Base-by-base conservation (phyloP, 495 filamentous ascomycete genomes). In the Penicillium cinerascens region DNA sequence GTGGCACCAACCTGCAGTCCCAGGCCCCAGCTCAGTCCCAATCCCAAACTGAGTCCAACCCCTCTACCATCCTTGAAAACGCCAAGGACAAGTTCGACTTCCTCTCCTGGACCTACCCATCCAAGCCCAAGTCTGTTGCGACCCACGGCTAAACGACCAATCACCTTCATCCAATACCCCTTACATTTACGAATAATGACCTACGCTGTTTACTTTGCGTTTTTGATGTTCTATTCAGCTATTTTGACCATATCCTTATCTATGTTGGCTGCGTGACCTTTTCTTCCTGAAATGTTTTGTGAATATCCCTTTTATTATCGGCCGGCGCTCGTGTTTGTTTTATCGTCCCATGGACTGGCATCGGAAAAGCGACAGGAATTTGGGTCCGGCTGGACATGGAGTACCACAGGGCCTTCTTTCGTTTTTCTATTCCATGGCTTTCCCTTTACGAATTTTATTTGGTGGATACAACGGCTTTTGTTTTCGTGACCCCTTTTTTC, bases 51-150 rank as follows among this genome's bases (percentile, higher is more conserved):
- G 70, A 76, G 50, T 67, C 77, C 26, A 66, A 75, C 40, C 70
- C 66, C 3, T 78, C 79, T 10, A 33, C 29, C 4, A 74, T 81
- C 0, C 60, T 77, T 41, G 84, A 87, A 55, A 76, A 64, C 33
- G 70, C 67, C 38, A 77, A 74, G 56, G 78, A 83, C 49, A 81
- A 79, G 42, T 81, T 82, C 47, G 80, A 82, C 54, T 76, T 83
- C 51, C 71, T 81, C 41, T 70, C 75, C 36, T 82, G 80, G 79
- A 73, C 79, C 36, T 68, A 78, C 54, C 69, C 66, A 17, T 75
- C 77, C 20, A 81, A 77, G 56, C 59, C 68, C 6, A 79, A 78
- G 61, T 73, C 71, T 36, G 64, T 74, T 18, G 61, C 73, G 26
- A 75, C 75, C 8, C 67, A 74, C 54, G 74, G 72, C 60, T 77